Conservation (phyloP, 176 grass and related monocot species). For the Aegilops bicornis region DNA sequence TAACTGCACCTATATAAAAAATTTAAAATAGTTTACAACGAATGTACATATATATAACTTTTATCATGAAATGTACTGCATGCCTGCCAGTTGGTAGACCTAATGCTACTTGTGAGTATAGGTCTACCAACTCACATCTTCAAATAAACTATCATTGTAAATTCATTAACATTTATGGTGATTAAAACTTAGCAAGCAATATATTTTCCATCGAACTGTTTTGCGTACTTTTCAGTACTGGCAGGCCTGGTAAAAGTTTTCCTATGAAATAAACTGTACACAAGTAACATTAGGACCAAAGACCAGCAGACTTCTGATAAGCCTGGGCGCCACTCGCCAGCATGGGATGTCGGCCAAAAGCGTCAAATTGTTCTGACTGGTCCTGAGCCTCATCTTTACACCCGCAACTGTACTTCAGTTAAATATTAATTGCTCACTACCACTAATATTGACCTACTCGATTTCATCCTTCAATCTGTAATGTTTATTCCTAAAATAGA, state of each 20-base stretch:
- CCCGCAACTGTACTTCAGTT: constrained; percentile 7
- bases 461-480: neutral
- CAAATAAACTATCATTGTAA: neutral
- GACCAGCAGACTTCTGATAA: constrained; percentile 12
- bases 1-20: too few species aligned
- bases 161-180: neutral
- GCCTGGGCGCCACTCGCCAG: neutral
- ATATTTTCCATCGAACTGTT: neutral
- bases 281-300: neutral
- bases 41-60: too few species aligned
- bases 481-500: neutral
- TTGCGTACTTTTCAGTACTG: neutral
- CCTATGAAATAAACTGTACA: constrained; percentile 18
- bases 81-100: too few species aligned
- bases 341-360: constrained; percentile 40
- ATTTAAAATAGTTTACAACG: too few species aligned
- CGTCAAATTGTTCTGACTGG: constrained; percentile 16
- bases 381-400: constrained; percentile 17
- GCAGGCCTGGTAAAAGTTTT: neutral
- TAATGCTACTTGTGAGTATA: neutral
- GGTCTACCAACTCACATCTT: neutral
- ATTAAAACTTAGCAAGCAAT: neutral
- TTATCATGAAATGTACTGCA: too few species aligned
- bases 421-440: neutral
- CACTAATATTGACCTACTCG: neutral